Conservation (phyloP, 148 eudicot genomes). For the Spergularia bocconei region DNA sequence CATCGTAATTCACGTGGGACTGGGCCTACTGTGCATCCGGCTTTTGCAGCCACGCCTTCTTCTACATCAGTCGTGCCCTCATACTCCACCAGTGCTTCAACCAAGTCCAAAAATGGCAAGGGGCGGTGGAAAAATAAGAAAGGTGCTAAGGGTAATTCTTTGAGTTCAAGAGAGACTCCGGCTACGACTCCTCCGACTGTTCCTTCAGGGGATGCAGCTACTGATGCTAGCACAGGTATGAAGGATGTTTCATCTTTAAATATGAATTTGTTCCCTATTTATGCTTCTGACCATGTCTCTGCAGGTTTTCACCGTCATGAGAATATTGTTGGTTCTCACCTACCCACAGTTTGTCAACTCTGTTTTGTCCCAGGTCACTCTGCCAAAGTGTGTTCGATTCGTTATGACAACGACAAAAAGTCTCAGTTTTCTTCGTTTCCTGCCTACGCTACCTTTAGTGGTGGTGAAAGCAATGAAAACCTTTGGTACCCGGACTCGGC, state of each 20-base stretch:
- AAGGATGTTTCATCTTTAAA: background rate
- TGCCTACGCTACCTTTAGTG: background rate
- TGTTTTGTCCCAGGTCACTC: background rate
- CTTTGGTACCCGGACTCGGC: conserved; percentile 3
- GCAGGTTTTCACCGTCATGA: background rate
- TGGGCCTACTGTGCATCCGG: too few relatives aligned
- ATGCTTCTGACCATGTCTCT: background rate
- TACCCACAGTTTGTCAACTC: background rate
- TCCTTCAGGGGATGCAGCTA: background rate
- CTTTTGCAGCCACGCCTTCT: too few relatives aligned
- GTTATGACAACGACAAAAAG: background rate
- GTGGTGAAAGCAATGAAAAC: conserved; percentile 8
- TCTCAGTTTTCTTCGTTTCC: background rate
- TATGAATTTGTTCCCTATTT: background rate
- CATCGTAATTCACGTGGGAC: too few relatives aligned
- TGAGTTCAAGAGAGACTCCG: too few relatives aligned
- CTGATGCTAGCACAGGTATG: background rate
- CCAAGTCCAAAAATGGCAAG: too few relatives aligned
- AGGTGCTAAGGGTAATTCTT: too few relatives aligned
- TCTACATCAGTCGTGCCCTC: too few relatives aligned
- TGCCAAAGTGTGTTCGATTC: background rate
- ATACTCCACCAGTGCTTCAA: too few relatives aligned
- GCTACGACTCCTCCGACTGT: too few relatives aligned
- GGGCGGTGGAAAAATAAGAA: too few relatives aligned
- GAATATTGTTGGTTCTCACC: background rate